Evolutionary conservation across 495 filamentous ascomycete genomes (phyloP).

Genomic region (Aspergillus mulundensis): DNA sequence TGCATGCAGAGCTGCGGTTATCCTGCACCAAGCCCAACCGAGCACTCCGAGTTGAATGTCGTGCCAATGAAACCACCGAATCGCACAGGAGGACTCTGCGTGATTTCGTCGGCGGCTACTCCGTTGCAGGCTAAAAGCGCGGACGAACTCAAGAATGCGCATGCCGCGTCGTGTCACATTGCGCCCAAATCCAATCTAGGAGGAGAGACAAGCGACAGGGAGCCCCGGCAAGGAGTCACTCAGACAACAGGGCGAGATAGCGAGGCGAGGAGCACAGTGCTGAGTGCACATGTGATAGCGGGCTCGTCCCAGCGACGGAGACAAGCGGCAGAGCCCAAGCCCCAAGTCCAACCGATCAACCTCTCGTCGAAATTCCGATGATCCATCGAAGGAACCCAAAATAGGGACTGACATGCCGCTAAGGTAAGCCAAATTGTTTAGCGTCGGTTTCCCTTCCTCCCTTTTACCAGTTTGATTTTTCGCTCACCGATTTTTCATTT

Average conservation of each 20-base stretch:
- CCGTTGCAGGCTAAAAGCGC: slow-evolving; percentile 6
- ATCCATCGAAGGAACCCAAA: slow-evolving; percentile 14
- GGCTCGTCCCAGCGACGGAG: background rate
- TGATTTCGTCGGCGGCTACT: slow-evolving; percentile 1
- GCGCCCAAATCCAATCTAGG: background rate
- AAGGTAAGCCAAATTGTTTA: slow-evolving; percentile 26
- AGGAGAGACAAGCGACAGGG: background rate
- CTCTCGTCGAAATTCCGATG: background rate
- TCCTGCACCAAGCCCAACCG: slow-evolving; percentile 7
- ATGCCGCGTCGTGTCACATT: slow-evolving; percentile 3
- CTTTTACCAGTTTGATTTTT: slow-evolving; percentile 2
- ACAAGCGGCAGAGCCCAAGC: background rate
- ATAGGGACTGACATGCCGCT: slow-evolving; percentile 26
- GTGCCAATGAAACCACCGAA: background rate
- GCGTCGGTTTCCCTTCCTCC: slow-evolving; percentile 4
- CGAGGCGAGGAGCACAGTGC: background rate
- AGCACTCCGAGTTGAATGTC: background rate
- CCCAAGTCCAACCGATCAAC: slow-evolving; percentile 14
- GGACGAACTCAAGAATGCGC: slow-evolving; percentile 2
- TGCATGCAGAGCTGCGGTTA: background rate
- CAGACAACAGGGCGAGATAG: background rate
- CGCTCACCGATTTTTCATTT: slow-evolving; percentile 1
- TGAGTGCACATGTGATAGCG: slow-evolving; percentile 5
- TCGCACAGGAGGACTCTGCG: background rate
- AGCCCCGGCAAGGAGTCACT: background rate